Percentiles rank a stretch among this genome's conserved stretches.
Conservation (phyloP, 2,329 filamentous ascomycete species). For the Botryotinia convoluta region DNA sequence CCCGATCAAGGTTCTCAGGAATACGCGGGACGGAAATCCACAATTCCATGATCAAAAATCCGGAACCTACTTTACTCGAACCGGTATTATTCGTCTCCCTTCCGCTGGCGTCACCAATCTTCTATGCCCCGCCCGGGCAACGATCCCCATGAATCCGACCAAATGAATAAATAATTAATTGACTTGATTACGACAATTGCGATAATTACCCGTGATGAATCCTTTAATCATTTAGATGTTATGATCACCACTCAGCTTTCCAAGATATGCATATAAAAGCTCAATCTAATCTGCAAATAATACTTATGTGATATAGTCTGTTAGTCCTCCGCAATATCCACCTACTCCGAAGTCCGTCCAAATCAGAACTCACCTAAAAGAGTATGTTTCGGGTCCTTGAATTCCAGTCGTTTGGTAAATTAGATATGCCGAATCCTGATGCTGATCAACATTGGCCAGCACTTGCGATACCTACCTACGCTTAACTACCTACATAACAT, state of each 20-base stretch:
- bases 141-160: background rate
- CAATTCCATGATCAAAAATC: constrained; percentile 3
- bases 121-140: background rate
- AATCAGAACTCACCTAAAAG: background rate
- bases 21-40: background rate
- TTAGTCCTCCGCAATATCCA: background rate
- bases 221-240: background rate
- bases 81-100: constrained; percentile 11
- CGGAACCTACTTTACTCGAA: constrained; percentile 17
- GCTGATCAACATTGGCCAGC: background rate
- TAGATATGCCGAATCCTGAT: background rate
- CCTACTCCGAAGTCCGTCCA: background rate
- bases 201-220: background rate
- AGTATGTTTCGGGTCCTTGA: background rate
- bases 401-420: constrained; percentile 18
- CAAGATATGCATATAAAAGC: background rate
- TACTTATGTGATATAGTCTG: too few relatives aligned
- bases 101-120: constrained; percentile 15
- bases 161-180: background rate
- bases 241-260: background rate
- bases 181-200: background rate
- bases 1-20: background rate
- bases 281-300: background rate
- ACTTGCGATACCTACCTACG: background rate
- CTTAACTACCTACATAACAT: background rate